phyloP scores from a whole-genome alignment of 805 yeast species.

The Schwanniomyces occidentalis region DNA sequence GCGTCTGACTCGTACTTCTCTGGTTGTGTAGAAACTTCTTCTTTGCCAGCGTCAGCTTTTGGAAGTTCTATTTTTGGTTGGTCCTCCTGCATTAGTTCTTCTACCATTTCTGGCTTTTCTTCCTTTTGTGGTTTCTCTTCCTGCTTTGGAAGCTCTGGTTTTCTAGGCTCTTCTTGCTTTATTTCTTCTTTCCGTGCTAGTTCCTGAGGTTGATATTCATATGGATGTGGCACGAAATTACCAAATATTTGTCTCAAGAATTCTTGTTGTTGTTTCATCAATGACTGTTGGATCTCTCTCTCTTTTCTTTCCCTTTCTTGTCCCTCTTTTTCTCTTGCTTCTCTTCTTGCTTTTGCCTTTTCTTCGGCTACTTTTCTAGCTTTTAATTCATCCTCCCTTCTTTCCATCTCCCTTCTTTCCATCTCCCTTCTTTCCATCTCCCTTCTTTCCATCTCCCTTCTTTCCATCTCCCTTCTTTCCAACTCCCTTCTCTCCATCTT shows the following conservation, averaged over 20 bases:
- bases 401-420: conserved; percentile 3
- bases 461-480: conserved; percentile 3
- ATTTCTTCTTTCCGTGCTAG: not conserved
- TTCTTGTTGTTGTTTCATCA: conserved; percentile 22
- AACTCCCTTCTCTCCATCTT: conserved; percentile 3
- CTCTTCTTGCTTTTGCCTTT: conserved; percentile 3
- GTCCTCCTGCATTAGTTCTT: not conserved
- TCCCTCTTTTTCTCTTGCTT: conserved; percentile 7
- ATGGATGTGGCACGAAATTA: not conserved
- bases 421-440: conserved; percentile 1
- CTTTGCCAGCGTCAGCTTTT: not conserved
- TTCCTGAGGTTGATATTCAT: conserved; percentile 7
- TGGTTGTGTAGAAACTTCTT: not conserved
- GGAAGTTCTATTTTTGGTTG: too few relatives aligned
- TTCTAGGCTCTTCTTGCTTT: not conserved
- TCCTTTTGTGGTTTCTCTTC: not conserved
- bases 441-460: conserved; percentile 5
- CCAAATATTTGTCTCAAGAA: conserved; percentile 24
- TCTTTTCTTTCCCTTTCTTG: conserved; percentile 10
- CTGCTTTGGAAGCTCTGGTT: not conserved
- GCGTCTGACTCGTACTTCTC: conserved; percentile 12
- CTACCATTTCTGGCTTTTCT: not conserved
- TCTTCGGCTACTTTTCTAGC: conserved; percentile 5
- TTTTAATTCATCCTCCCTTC: conserved; percentile 5
- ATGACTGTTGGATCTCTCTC: conserved; percentile 2